A percentile compares a stretch with the other conserved stretches of the same genome.
Conservation (phyloP, 2,329 filamentous ascomycete species). For the Colletotrichum tamarilloi region DNA sequence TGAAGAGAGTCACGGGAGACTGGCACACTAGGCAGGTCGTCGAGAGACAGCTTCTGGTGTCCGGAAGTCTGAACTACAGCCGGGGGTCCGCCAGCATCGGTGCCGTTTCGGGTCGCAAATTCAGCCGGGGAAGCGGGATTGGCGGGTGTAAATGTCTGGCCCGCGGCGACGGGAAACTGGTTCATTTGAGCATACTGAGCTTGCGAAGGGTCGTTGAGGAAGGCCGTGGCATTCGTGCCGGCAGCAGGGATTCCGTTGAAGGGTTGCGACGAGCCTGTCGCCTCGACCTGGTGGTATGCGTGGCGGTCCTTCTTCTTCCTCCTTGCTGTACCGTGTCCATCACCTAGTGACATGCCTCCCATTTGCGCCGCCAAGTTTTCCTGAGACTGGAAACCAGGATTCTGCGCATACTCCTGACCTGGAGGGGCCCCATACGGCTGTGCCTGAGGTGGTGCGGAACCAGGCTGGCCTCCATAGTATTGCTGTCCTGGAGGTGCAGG, state of each 20-base stretch:
- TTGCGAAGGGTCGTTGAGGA: slow-evolving; percentile 45
- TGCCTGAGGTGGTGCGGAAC: slow-evolving; percentile 44
- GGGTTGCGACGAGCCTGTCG: slow-evolving; percentile 73
- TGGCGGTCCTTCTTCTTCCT: slow-evolving; percentile 96
- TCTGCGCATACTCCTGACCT: slow-evolving; percentile 43
- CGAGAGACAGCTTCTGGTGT: slow-evolving; percentile 83
- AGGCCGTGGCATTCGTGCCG: slow-evolving; percentile 59
- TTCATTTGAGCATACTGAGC: slow-evolving; percentile 59
- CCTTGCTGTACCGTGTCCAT: slow-evolving; percentile 62
- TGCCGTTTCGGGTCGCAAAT: slow-evolving; percentile 47
- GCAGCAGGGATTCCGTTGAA: slow-evolving; percentile 76
- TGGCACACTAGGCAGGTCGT: slow-evolving; percentile 93
- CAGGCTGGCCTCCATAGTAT: slow-evolving; percentile 51
- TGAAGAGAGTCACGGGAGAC: slow-evolving; percentile 84
- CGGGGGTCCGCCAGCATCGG: slow-evolving; percentile 49
- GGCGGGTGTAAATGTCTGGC: slow-evolving; percentile 51
- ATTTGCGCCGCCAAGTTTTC: slow-evolving; percentile 76
- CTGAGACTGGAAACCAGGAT: slow-evolving; percentile 52
- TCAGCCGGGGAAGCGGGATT: slow-evolving; percentile 40
- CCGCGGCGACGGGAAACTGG: slow-evolving; percentile 72
- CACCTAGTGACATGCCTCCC: slow-evolving; percentile 78
- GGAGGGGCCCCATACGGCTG: slow-evolving; percentile 43
- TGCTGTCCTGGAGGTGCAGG: slow-evolving; percentile 51
- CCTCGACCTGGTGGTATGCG: slow-evolving; percentile 88
- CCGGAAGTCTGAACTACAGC: slow-evolving; percentile 69